phyloP scores from a whole-genome alignment of 1,284 basidiomycete species.

The Apiotrichum siamense region DNA sequence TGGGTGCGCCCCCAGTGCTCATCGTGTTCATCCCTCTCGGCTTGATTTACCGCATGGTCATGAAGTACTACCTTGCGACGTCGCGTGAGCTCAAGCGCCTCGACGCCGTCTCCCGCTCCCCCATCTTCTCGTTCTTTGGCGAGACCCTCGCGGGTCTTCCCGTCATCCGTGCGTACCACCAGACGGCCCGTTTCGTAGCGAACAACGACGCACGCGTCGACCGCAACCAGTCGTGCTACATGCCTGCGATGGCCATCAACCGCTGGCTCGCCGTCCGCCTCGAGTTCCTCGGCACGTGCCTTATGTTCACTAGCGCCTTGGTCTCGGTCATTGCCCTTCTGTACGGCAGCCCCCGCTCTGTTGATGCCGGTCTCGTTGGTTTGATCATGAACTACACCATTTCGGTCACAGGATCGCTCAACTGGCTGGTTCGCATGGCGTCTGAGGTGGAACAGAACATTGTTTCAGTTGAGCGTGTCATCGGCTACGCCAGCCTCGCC shows the following conservation, averaged over 20 bases:
- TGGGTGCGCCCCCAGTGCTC: slow-evolving; percentile 76
- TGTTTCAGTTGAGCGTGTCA: slow-evolving; percentile 69
- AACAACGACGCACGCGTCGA: slow-evolving; percentile 67
- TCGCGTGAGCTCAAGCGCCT: slow-evolving; percentile 87
- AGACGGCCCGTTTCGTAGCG: slow-evolving; percentile 65
- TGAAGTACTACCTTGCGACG: slow-evolving; percentile 85
- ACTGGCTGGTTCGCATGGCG: slow-evolving; percentile 83
- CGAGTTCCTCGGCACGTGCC: slow-evolving; percentile 73
- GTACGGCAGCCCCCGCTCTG: slow-evolving; percentile 50
- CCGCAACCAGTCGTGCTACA: slow-evolving; percentile 53
- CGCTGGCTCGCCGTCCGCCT: slow-evolving; percentile 52
- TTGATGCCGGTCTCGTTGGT: slow-evolving; percentile 88
- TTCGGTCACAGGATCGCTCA: slow-evolving; percentile 66
- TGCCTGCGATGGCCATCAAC: slow-evolving; percentile 51
- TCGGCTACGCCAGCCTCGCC: slow-evolving; percentile 62
- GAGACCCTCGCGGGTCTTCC: slow-evolving; percentile 78
- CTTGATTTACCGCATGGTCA: slow-evolving; percentile 69
- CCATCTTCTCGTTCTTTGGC: slow-evolving; percentile 82
- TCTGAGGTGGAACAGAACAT: slow-evolving; percentile 93
- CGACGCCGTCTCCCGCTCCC: slow-evolving; percentile 81
- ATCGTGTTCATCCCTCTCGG: slow-evolving; percentile 66
- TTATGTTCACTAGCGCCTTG: slow-evolving; percentile 69
- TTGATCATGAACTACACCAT: slow-evolving; percentile 81
- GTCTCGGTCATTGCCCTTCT: slow-evolving; percentile 69
- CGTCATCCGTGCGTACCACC: slow-evolving; percentile 73